phyloP scores from a whole-genome alignment of 2,329 filamentous ascomycete genomes.

The Sphaerulina populicola region DNA sequence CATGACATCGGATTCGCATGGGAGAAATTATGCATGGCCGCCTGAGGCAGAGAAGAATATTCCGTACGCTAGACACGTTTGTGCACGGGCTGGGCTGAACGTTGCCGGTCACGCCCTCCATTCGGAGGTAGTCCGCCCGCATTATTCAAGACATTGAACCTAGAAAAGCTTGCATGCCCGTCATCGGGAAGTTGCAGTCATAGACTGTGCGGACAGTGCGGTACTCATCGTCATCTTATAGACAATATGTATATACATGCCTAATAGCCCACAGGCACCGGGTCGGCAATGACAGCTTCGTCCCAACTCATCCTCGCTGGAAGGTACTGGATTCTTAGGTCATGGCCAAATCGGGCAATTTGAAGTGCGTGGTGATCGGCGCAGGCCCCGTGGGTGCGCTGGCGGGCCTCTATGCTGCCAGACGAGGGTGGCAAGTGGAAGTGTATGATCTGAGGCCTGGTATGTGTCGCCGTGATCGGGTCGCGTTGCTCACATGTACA shows the following conservation, averaged over 20 bases:
- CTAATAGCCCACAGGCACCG: neutral
- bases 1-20: neutral
- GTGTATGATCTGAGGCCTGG: constrained; percentile 88
- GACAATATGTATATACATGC: too few species aligned
- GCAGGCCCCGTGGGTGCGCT: constrained; percentile 89
- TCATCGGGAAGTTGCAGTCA: constrained; percentile 6
- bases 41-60: neutral
- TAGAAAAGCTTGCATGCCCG: neutral
- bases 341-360: constrained; percentile 14
- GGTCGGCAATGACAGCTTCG: constrained; percentile 11
- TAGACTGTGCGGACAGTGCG: constrained; percentile 5
- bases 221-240: neutral
- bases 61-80: neutral
- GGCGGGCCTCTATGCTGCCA: constrained; percentile 84
- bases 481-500: neutral
- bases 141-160: constrained; percentile 5
- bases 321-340: constrained; percentile 11
- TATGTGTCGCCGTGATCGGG: constrained; percentile 38
- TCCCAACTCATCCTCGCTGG: constrained; percentile 12
- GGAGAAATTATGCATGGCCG: neutral
- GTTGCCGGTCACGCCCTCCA: constrained; percentile 5
- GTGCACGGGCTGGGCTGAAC: neutral
- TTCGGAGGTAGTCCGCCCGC: constrained; percentile 4
- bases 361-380: constrained; percentile 61
- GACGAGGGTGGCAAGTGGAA: constrained; percentile 80